Evolutionary conservation across 2,329 filamentous ascomycete species (phyloP).

Genomic region (Coniochaeta prunicola): DNA sequence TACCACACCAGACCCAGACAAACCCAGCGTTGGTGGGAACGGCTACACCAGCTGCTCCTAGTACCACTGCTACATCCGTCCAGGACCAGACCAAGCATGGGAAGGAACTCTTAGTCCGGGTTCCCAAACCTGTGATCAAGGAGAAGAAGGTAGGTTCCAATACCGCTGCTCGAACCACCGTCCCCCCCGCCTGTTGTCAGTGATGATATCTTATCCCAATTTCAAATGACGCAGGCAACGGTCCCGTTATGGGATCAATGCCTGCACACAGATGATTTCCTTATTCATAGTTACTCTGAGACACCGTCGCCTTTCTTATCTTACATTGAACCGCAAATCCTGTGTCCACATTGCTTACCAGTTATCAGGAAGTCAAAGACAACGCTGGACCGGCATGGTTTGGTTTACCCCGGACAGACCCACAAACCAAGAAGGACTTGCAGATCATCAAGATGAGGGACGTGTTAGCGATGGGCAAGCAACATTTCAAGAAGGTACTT

Average conservation of each 20-base stretch:
- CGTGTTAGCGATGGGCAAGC: conserved; percentile 73
- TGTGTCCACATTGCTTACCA: conserved; percentile 15
- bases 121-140: conserved; percentile 16
- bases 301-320: conserved; percentile 34
- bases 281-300: conserved; percentile 70
- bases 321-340: conserved; percentile 11
- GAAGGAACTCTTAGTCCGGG: conserved; percentile 20
- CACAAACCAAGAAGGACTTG: conserved; percentile 80
- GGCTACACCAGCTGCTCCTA: conserved; percentile 4
- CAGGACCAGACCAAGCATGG: conserved; percentile 9
- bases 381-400: conserved; percentile 82
- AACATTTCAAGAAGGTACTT: conserved; percentile 72
- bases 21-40: conserved; percentile 8
- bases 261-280: conserved; percentile 53
- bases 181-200: conserved; percentile 26
- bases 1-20: not conserved
- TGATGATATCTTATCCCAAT: conserved; percentile 75
- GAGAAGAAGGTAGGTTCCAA: conserved; percentile 23
- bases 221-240: conserved; percentile 65
- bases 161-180: not conserved
- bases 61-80: conserved; percentile 4
- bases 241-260: conserved; percentile 74
- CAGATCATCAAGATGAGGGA: conserved; percentile 85
- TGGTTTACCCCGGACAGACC: conserved; percentile 78
- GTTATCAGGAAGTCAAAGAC: conserved; percentile 23